Percentiles rank a stretch among this genome's conserved stretches.
Evolutionary conservation across 495 filamentous ascomycete genomes (phyloP).

Genomic region (Trichocladium antarcticum): DNA sequence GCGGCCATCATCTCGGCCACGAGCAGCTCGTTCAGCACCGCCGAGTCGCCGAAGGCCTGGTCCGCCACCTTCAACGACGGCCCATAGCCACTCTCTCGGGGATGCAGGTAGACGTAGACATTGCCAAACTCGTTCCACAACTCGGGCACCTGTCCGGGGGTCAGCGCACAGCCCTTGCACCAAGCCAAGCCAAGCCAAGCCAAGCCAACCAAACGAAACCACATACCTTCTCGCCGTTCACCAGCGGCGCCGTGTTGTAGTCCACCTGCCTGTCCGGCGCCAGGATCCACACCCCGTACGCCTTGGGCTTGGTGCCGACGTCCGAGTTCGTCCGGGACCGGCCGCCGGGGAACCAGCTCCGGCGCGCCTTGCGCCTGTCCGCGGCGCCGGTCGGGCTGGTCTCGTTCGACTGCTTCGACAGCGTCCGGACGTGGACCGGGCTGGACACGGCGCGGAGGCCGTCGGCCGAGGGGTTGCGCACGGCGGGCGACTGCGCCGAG

Average conservation of each 20-base stretch:
- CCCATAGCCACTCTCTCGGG: conserved; percentile 50
- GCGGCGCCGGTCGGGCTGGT: conserved; percentile 23
- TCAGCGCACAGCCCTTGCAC: neutral
- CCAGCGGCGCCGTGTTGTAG: conserved; percentile 49
- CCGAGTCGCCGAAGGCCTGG: conserved; percentile 58
- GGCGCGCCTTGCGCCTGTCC: conserved; percentile 24
- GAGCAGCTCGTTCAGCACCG: conserved; percentile 56
- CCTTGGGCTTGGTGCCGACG: conserved; percentile 10
- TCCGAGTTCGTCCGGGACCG: conserved; percentile 35
- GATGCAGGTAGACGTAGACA: conserved; percentile 74
- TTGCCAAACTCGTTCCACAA: conserved; percentile 80
- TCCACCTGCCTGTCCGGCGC: conserved; percentile 45
- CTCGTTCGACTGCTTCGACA: conserved; percentile 19
- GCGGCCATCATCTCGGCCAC: conserved; percentile 45
- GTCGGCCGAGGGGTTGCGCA: conserved; percentile 13
- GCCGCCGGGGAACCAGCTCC: conserved; percentile 36
- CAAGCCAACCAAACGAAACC: too few species aligned
- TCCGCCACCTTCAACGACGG: conserved; percentile 73
- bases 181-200: too few species aligned
- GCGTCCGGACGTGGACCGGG: conserved; percentile 2
- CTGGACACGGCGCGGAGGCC: conserved; percentile 22
- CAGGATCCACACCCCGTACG: conserved; percentile 51
- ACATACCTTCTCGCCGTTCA: conserved; percentile 49
- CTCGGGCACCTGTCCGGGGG: conserved; percentile 53
- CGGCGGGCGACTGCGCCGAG: conserved; percentile 29